Percentiles rank a stretch among this genome's conserved stretches.
Conservation (phyloP, 208 protist species). For the Entamoeba invadens region DNA sequence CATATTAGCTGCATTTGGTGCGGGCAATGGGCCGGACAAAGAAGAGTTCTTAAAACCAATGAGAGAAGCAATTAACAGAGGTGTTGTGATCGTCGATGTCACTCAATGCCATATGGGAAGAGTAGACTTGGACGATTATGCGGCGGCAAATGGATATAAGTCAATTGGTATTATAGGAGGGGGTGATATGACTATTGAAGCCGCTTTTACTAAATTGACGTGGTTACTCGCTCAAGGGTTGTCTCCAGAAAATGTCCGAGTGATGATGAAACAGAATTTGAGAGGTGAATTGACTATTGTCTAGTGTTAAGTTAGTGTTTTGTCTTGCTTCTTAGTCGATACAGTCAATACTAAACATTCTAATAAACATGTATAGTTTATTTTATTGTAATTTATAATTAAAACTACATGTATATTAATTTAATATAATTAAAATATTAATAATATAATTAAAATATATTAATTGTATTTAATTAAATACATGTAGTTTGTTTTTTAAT, state of each 20-base stretch:
- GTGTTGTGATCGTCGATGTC: slow-evolving; percentile 63
- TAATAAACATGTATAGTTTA: too few relatives aligned
- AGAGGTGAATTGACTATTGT: background rate
- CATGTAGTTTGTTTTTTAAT: too few relatives aligned
- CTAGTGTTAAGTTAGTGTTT: too few relatives aligned
- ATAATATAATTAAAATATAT: too few relatives aligned
- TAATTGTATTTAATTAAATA: too few relatives aligned
- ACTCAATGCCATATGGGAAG: slow-evolving; percentile 51
- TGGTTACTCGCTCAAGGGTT: background rate
- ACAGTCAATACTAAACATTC: too few relatives aligned
- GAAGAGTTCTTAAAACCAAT: slow-evolving; percentile 54
- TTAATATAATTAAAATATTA: too few relatives aligned
- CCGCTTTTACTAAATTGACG: slow-evolving; percentile 17
- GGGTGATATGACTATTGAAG: slow-evolving; percentile 10
- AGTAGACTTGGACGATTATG: slow-evolving; percentile 53
- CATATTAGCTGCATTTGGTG: slow-evolving; percentile 66
- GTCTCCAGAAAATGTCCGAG: background rate
- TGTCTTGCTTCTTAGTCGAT: too few relatives aligned
- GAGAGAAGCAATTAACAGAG: slow-evolving; percentile 42
- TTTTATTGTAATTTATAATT: too few relatives aligned
- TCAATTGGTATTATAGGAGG: background rate
- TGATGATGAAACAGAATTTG: background rate
- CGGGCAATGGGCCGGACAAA: slow-evolving; percentile 63
- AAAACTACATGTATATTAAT: too few relatives aligned
- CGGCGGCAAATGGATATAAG: slow-evolving; percentile 16